phyloP scores from a whole-genome alignment of 495 filamentous ascomycete genomes.

The Cercophora scortea region DNA sequence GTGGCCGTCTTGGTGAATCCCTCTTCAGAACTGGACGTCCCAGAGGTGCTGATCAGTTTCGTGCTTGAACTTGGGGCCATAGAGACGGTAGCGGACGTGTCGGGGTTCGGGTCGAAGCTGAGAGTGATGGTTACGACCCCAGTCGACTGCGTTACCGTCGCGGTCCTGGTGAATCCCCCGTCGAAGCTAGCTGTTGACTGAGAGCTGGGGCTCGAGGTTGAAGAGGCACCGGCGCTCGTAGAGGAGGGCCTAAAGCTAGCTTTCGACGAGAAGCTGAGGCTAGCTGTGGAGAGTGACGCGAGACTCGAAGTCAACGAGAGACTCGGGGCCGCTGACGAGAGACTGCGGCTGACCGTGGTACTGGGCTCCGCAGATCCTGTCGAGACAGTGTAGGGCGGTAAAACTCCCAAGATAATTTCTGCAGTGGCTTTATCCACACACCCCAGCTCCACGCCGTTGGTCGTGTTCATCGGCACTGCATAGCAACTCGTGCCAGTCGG shows the following conservation, averaged over 20 bases:
- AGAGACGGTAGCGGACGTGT: too few species aligned
- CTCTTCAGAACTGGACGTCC: not conserved
- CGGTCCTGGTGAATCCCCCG: too few species aligned
- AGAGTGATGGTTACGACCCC: too few species aligned
- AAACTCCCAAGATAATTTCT: conserved; percentile 15
- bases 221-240: too few species aligned
- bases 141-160: too few species aligned
- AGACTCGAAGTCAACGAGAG: not conserved
- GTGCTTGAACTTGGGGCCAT: too few species aligned
- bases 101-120: too few species aligned
- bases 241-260: too few species aligned
- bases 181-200: too few species aligned
- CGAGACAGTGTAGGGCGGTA: not conserved
- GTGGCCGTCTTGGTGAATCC: not conserved
- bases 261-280: too few species aligned
- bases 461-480: conserved; percentile 34
- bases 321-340: not conserved
- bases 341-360: not conserved
- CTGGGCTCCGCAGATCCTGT: not conserved
- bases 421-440: conserved; percentile 25
- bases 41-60: not conserved
- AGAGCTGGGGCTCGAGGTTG: too few species aligned
- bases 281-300: too few species aligned
- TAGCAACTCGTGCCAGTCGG: conserved; percentile 23
- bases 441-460: conserved; percentile 25